phyloP scores from a whole-genome alignment of 1,284 basidiomycete species.

The Takashimella koratensis region DNA sequence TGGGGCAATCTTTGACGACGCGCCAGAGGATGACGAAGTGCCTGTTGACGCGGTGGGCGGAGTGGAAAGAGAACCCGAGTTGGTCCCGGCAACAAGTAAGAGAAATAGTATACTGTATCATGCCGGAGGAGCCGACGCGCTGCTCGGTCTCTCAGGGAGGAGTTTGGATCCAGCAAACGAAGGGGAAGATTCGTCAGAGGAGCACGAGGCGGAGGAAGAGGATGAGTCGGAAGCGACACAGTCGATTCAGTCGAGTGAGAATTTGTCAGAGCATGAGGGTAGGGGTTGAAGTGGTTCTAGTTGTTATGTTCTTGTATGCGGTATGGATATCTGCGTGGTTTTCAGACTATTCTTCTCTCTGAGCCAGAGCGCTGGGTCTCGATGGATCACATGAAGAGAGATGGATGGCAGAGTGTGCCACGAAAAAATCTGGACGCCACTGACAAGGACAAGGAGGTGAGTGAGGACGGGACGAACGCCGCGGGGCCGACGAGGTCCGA shows the following conservation, averaged over 20 bases:
- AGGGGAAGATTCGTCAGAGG: background rate
- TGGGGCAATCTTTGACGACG: slow-evolving; percentile 75
- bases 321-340: too few relatives aligned
- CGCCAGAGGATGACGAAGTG: background rate
- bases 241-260: background rate
- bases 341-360: too few relatives aligned
- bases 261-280: too few relatives aligned
- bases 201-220: slow-evolving; percentile 1
- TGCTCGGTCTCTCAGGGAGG: slow-evolving; percentile 43
- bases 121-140: slow-evolving; percentile 40
- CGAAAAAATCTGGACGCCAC: too few relatives aligned
- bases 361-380: too few relatives aligned
- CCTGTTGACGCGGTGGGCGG: background rate
- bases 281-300: too few relatives aligned
- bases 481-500: too few relatives aligned
- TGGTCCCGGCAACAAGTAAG: slow-evolving; percentile 26
- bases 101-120: slow-evolving; percentile 48
- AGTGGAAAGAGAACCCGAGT: background rate
- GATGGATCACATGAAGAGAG: too few relatives aligned
- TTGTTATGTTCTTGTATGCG: too few relatives aligned
- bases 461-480: too few relatives aligned
- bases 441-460: too few relatives aligned
- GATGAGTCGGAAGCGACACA: slow-evolving; percentile 6
- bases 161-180: slow-evolving; percentile 33
- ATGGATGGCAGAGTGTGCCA: too few relatives aligned